Evolutionary conservation across 1,139 yeast genomes (phyloP).

Genomic region (Insectozyma bohioensis): DNA sequence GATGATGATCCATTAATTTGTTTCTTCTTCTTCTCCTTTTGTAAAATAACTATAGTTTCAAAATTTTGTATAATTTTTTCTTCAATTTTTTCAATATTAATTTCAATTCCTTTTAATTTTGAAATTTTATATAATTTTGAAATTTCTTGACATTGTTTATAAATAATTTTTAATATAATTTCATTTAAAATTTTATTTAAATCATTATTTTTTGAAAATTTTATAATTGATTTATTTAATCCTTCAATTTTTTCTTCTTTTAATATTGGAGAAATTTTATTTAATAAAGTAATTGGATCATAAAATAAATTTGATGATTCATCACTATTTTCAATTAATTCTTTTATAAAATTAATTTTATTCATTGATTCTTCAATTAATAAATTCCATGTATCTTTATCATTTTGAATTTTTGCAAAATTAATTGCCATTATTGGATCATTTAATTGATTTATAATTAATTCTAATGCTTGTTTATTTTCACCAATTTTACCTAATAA

Average conservation of each 20-base stretch:
- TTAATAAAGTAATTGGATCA: constrained; percentile 67
- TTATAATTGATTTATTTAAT: constrained; percentile 57
- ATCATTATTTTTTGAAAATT: constrained; percentile 66
- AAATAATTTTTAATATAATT: constrained; percentile 61
- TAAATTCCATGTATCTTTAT: constrained; percentile 75
- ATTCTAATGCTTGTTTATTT: constrained; percentile 66
- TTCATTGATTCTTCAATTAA: constrained; percentile 69
- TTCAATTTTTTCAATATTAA: constrained; percentile 25
- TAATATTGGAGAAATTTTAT: constrained; percentile 60
- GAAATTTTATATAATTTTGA: constrained; percentile 37
- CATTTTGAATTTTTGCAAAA: constrained; percentile 74
- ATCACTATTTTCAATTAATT: constrained; percentile 69
- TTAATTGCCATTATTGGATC: constrained; percentile 81
- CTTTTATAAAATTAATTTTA: constrained; percentile 72
- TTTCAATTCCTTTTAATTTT: constrained; percentile 43
- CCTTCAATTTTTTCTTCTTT: constrained; percentile 46
- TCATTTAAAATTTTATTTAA: constrained; percentile 57
- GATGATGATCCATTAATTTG: constrained; percentile 7
- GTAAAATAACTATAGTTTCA: constrained; percentile 23
- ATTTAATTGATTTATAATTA: constrained; percentile 73
- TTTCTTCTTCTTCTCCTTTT: not conserved
- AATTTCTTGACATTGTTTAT: constrained; percentile 52
- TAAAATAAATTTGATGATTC: constrained; percentile 50
- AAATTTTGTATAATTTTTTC: constrained; percentile 20
- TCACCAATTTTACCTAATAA: constrained; percentile 84